Base-by-base conservation (phyloP, 2,329 filamentous ascomycete genomes). In the Botrytis galanthina region DNA sequence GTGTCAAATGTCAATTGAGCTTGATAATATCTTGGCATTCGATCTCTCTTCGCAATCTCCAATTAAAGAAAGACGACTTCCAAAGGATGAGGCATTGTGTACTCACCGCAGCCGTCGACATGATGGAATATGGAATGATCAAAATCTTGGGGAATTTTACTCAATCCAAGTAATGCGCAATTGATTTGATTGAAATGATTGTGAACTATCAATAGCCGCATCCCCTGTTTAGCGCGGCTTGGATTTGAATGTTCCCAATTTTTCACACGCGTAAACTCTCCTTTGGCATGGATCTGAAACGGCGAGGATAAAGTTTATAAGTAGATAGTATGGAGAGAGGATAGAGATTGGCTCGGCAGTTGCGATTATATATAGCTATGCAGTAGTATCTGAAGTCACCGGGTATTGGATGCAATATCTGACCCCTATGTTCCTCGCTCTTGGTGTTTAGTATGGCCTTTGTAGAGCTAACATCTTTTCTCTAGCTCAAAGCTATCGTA, bases 21-120 rank as follows among this genome's bases (percentile, higher is more conserved):
- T 68, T 57, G 48, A 16, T 22, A 16, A 57, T 42, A 35, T 57
- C 64, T 68, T 68, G 64, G 64, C 64, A 68, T 32, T 54, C 26
- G 48, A 57, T 10, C 32, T 68, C 9, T 64, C 60, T 44, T 26
- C 18, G 10, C 48, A 9, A 22, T 39, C 61, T 8, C 39, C 39
- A 39, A 42, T 29, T 32, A 18, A n/a, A 35, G 35, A 68, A 35
- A 68, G 4, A 39, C 26, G 64, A 67, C 39, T 26, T 32, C 26
- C 37, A 32, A 22, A 35, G 35, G 29, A 57, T 42, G 66, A 68
- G 29, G 42, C 16, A 18, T 57, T 57, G 10, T 32, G 32, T 51
- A 68, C 66, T 68, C 48, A 68, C 66, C 37, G 66, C 66, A 42
- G 48, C 66, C 18, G 66, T 57, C 35, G 66, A 68, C 66, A 68